Evolutionary conservation across 306 rosid genomes (phyloP).

Genomic region (Castanopsis chinensis): DNA sequence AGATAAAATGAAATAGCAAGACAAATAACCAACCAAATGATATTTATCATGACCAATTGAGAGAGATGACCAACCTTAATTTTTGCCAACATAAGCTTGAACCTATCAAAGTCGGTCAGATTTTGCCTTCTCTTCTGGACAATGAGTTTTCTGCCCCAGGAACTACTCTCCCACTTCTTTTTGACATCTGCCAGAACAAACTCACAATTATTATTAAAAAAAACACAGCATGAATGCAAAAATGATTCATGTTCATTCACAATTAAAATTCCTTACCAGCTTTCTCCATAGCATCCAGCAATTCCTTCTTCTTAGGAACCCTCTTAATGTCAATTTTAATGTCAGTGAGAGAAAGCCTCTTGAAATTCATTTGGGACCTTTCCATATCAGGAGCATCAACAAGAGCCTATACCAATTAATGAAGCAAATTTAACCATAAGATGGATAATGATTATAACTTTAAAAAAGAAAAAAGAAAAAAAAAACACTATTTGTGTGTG

Average conservation of each 20-base stretch:
- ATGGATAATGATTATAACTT: neutral
- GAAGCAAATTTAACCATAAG: neutral
- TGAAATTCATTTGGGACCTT: constrained; percentile 73
- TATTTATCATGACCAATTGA: too few relatives aligned
- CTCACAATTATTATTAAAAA: neutral
- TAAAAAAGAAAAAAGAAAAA: too few relatives aligned
- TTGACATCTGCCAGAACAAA: constrained; percentile 58
- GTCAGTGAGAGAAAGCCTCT: constrained; percentile 93
- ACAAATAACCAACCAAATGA: neutral
- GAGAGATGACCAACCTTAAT: constrained; percentile 57
- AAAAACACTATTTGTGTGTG: neutral
- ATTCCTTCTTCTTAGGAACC: constrained; percentile 87
- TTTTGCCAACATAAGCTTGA: constrained; percentile 93
- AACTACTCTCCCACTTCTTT: constrained; percentile 97
- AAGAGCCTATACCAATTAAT: constrained; percentile 51
- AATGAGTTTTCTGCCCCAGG: constrained; percentile 91
- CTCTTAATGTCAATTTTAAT: constrained; percentile 89
- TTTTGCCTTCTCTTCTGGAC: constrained; percentile 79
- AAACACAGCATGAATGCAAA: neutral
- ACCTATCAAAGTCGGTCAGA: constrained; percentile 85
- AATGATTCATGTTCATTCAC: neutral
- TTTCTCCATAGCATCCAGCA: constrained; percentile 83
- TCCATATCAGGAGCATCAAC: constrained; percentile 94
- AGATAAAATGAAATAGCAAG: neutral
- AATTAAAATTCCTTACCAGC: constrained; percentile 47